Base-by-base conservation (phyloP, 495 filamentous ascomycete genomes). In the Podospora australis region DNA sequence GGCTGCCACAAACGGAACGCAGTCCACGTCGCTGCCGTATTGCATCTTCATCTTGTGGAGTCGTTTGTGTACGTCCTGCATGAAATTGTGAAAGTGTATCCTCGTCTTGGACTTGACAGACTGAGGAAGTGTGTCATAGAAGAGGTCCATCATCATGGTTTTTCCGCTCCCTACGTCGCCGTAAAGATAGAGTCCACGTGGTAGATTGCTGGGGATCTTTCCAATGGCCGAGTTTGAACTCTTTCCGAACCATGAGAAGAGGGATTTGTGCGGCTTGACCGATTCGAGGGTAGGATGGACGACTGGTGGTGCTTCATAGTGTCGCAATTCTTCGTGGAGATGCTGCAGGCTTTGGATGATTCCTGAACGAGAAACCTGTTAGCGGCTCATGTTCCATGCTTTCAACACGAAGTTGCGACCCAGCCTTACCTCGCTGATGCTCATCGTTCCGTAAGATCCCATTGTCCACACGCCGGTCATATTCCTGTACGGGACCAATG, bases 91-190 rank as follows among this genome's bases (percentile, higher is more conserved):
- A 70, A 98, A 98, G 71, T 98, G 92, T 55, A 97, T 95, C 13
- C 92, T 78, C n/a, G 85, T 94, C 73, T 95, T 96, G 32, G 80
- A 78, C 48, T 69, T 77, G 52, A 98, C 88, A 56, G 86, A 82
- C 11, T 71, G 58, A 4, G 92, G 92, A 43, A 99, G 70, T 1
- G 91, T 95, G 46, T 97, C 89, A 70, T 89, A 96, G 68, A 99
- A 97, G 58, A 99, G 73, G 60, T 99, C 94, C 92, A 99, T 97
- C 53, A 99, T 72, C 94, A 99, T 99, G 1, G 94, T 97, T 75
- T 99, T 99, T 36, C 94, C 94, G 59, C 88, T 91, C 19, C 94
- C 94, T 8, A 99, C 94, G 65, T 97, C 92, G 16, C 94, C 94
- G 60, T 87, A 97, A 71, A 99, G 84, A 59, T 97, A 97, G 29